Evolutionary conservation across 805 yeast genomes (phyloP).

Genomic region (Candida nanaspora): DNA sequence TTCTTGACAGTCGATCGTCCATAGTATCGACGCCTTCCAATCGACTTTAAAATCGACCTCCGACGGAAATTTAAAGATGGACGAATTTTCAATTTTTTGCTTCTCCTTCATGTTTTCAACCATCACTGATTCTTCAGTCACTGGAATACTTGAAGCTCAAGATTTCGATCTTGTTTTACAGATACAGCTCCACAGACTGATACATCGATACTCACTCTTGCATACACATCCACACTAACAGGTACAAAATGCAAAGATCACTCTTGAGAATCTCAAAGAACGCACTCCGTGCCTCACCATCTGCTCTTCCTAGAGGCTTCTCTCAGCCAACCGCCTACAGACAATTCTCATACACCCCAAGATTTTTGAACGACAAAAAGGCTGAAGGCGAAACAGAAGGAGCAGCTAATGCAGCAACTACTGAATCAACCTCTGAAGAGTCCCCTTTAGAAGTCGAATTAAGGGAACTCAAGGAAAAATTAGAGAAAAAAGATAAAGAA

Average conservation of each 20-base stretch:
- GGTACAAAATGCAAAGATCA: constrained; percentile 20
- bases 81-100: too few relatives aligned
- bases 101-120: too few relatives aligned
- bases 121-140: too few relatives aligned
- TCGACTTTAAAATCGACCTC: too few relatives aligned
- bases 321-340: constrained; percentile 7
- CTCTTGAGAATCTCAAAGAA: constrained; percentile 13
- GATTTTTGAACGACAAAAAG: constrained; percentile 23
- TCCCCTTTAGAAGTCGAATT: constrained; percentile 24
- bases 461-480: constrained; percentile 42
- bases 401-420: constrained; percentile 6
- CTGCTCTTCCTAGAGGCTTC: not conserved
- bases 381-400: constrained; percentile 7
- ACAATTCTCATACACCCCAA: constrained; percentile 15
- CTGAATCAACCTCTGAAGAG: constrained; percentile 9
- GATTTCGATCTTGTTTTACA: too few relatives aligned
- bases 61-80: too few relatives aligned
- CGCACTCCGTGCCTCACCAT: constrained; percentile 3
- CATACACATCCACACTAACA: too few relatives aligned
- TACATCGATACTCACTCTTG: too few relatives aligned
- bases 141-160: too few relatives aligned
- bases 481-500: constrained; percentile 60
- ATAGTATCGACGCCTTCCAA: too few relatives aligned
- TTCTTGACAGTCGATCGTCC: too few relatives aligned
- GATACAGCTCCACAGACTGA: too few relatives aligned